Evolutionary conservation across 306 rosid species (phyloP), one percentile per base, ranked within the genome.

Genomic region (Dalbergia oliveri): DNA sequence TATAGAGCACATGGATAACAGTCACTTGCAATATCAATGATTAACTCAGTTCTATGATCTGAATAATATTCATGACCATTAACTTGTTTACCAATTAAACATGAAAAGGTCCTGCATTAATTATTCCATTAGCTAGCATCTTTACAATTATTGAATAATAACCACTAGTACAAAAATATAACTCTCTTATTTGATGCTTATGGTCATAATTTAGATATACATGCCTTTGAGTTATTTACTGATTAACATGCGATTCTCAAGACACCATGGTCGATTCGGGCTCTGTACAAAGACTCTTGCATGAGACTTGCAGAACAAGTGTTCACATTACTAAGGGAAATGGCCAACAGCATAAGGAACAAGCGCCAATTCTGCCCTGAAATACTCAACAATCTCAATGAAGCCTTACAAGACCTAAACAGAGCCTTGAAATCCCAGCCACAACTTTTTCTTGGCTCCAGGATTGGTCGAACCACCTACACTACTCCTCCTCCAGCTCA

Each of bases 371-470:
- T 95, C 80, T 88, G 92, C 9, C 90, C 88, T 0, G 86, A 86
- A 56, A 81, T 65, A 47, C 92, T 90, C 97, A 1, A 89, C 53
- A 86, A 80, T 72, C 92, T 90, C 66, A 84, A 89, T 23, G 84
- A 88, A 77, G 92, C 94, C 23, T 75, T 94, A 73, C 73, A 86
- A 82, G 92, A 92, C 81, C 91, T 94, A 0, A 87, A 94, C 84
- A 66, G 68, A 5, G 97, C 97, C 57, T 84, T 92, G 66, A 90
- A 90, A 72, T 92, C 97, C 8, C 97, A 94, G 51, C 97, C 97
- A 4, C 88, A 91, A 50, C 91, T 88, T 19, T 84, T 92, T 82
- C 89, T 92, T 3, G 94, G 96, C 70, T 60, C 97, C 9, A 89
- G 80, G 72, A 87, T 76, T 43, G 78, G 81, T 82, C 80, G 56